Base-by-base conservation (phyloP, 306 rosid species). In the Gillenia trifoliata region DNA sequence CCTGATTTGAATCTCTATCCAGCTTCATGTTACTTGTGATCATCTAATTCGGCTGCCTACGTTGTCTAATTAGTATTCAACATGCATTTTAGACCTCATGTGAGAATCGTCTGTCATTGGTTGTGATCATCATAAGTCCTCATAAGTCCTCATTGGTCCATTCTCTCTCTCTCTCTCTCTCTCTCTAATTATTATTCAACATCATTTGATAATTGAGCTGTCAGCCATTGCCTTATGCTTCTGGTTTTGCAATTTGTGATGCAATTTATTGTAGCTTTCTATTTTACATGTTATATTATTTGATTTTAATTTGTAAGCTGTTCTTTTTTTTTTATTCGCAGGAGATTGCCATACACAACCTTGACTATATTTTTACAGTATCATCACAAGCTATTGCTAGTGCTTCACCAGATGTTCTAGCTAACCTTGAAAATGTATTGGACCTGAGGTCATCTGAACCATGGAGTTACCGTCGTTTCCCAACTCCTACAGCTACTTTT, bases 311-410 rank as follows among this genome's bases (percentile, higher is more conserved):
- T 9, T 34, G 29, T n/a, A 71, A 41, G 75, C 60, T 72, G 29
- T 66, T 49, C 13, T 40, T 20, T 54, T 74, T 54, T 74, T 71
- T 45, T 15, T 1, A 45, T 76, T 79, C 66, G 77, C 97, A 93
- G 98, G 97, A 90, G 5, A 87, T 94, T 75, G 95, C 85, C 36
- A 80, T 94, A 73, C 90, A 93, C 79, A 94, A 94, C 86, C 94
- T 90, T 74, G 97, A 94, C 77, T 92, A 91, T 33, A 80, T 90
- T 71, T 88, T 91, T 45, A 78, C 86, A 3, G 88, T 90, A 80
- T 88, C 98, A 31, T 65, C 97, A 41, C 90, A 90, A 78, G 84
- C 96, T 40, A 52, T 88, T 60, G 85, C 93, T 52, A 85, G 82
- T 80, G 88, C 93, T 33, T 81, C 97, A 26, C 80, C 76, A 23